Base-by-base conservation (phyloP, 257 asterid species). In the Penstemon eatonii region DNA sequence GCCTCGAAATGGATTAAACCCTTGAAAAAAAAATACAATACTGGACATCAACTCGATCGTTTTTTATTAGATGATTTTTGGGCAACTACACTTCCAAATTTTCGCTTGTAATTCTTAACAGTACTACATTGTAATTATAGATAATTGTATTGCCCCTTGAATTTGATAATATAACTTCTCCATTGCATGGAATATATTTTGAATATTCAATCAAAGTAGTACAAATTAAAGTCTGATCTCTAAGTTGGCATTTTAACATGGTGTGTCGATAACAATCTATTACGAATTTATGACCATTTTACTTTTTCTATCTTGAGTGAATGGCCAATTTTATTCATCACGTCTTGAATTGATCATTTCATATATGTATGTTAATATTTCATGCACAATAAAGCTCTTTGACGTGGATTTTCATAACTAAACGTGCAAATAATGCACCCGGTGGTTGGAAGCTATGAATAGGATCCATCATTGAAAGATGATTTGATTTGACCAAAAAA, bases 361-460 rank as follows among this genome's bases (percentile, higher is more conserved):
- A 13, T 12, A 43, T 25, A 36, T 51, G n/a, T 43, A 12, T 15
- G 8, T 3, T 37, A 56, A 1, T 2, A 15, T 38, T 12, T 63
- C 41, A 5, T 39, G 75, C 41, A 63, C 33, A 72, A 63, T 54
- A 40, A 62, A 63, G 67, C 8, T 72, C 68, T 58, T 66, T 60
- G 57, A 25, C 9, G 12, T 12, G 13, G 46, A 67, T 45, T 38
- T 66, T 59, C 64, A 67, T 46, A 71, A 72, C 10, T 11, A 72
- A 74, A 78, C 82, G 78, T 78, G 78, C 76, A 69, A 37, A 1
- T 78, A 73, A 66, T 67, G 82, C 73, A 78, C 73, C 82, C 82
- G 73, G 63, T 68, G 82, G 73, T 41, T 51, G 40, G 42, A 25
- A 43, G 69, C 36, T 58, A 38, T 25, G 33, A 25, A 25, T 68